Base-by-base conservation (phyloP, 176 grass and related monocot genomes). In the Cenchrus purpureus region DNA sequence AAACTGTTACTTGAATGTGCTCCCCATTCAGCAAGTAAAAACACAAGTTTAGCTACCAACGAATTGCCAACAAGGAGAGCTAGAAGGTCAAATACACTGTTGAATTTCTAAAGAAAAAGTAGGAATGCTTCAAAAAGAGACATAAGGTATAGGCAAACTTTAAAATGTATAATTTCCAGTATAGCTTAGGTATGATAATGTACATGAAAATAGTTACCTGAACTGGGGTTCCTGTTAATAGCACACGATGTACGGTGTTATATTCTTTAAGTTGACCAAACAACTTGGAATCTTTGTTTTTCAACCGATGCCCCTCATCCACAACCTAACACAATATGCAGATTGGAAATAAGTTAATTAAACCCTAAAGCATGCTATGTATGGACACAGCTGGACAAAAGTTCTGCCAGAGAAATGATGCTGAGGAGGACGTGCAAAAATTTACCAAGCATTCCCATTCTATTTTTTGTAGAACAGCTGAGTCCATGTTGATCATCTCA, bases 401-500 rank as follows among this genome's bases (percentile, higher is more conserved):
- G 75, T 59, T 51, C 20, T 13, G n/a, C 66, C n/a, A 82, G 62
- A 84, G 65, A 65, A 71, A 71, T 81, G 56, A 76, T 59, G 50
- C 16, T 22, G 63, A 43, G 19, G 20, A 8, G 45, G 45, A 64
- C 1, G 17, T 63, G 48, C 37, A 34, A 62, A 86, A 68, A 90
- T 42, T 70, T 96, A 99, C 97, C 97, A 99, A 94, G 94, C 94
- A 91, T 85, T 99, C 94, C 97, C 97, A 99, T 58, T 88, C 86
- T 82, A 99, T 99, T 68, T 87, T 89, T 85, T 97, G 97, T 69
- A 99, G 76, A 89, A 91, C 79, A 71, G 74, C 63, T 6, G 97
- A 99, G 57, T 99, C 97, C 97, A 99, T 99, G 85, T 99, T 99
- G 81, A 99, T 94, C 97, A 99, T 99, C 90, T 99, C 97, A 86